Conservation (phyloP, 495 filamentous ascomycete genomes). For the Thermochaetoides thermophila region DNA sequence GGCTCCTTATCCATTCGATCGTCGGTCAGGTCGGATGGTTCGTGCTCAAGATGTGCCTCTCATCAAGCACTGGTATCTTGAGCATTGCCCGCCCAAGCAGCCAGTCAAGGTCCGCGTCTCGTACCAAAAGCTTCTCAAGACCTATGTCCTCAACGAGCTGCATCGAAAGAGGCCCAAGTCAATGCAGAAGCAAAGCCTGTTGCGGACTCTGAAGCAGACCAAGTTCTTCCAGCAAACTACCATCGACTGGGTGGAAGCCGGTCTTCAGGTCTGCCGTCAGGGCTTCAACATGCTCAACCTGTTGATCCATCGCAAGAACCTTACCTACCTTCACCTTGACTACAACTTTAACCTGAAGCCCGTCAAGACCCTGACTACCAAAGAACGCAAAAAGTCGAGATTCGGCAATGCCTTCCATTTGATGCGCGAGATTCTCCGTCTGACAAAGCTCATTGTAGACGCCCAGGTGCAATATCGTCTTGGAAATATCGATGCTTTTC, state of each 20-base stretch:
- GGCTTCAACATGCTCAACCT: conserved; percentile 99
- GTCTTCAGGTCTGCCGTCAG: conserved; percentile 93
- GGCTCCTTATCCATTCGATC: conserved; percentile 94
- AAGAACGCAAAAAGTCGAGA: conserved; percentile 98
- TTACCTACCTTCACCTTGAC: conserved; percentile 96
- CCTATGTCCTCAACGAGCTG: conserved; percentile 88
- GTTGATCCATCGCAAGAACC: conserved; percentile 93
- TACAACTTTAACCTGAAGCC: conserved; percentile 99
- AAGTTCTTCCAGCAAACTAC: conserved; percentile 99
- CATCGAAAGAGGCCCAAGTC: conserved; percentile 92
- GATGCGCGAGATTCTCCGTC: conserved; percentile 94
- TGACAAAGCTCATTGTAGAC: conserved; percentile 97
- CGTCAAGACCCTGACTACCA: conserved; percentile 96
- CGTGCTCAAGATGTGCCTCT: conserved; percentile 93
- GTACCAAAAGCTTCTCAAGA: conserved; percentile 96
- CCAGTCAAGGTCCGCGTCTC: conserved; percentile 98
- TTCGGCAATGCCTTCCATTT: conserved; percentile 99
- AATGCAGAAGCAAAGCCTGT: conserved; percentile 83
- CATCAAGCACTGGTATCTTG: conserved; percentile 97
- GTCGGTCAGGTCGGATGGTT: conserved; percentile 93
- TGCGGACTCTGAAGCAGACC: conserved; percentile 80
- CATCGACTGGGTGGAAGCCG: conserved; percentile 98
- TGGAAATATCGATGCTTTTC: conserved; percentile 98
- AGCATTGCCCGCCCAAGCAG: conserved; percentile 77
- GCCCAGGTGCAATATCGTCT: conserved; percentile 96